Conservation (phyloP, 169 alveolate genomes). For the Nephromyces sp. region DNA sequence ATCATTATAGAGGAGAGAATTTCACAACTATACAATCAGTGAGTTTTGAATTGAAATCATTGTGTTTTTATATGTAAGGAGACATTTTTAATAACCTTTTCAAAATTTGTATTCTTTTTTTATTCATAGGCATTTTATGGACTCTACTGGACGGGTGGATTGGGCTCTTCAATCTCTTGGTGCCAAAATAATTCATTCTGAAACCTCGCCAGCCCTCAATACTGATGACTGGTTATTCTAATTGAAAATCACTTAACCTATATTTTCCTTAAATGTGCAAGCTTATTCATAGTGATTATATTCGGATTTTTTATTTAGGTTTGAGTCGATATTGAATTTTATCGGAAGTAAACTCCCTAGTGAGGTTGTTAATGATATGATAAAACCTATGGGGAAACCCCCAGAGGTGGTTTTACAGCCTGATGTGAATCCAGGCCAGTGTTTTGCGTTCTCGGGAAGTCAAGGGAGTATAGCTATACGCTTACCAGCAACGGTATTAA, state of each 20-base stretch:
- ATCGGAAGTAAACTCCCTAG: not conserved
- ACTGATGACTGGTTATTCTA: not conserved
- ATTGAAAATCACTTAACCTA: too few species aligned
- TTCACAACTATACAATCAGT: not conserved
- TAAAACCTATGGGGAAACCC: not conserved
- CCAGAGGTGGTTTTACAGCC: conserved; percentile 25
- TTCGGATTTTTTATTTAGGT: not conserved
- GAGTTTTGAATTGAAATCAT: not conserved
- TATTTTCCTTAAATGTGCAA: too few species aligned
- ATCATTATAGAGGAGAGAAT: not conserved
- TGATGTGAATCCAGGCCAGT: conserved; percentile 17
- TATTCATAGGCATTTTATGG: not conserved
- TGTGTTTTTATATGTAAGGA: not conserved
- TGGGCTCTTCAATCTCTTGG: not conserved
- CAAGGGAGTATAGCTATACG: conserved; percentile 4
- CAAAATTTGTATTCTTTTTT: not conserved
- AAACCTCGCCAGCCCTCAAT: not conserved
- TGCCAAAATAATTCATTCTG: not conserved
- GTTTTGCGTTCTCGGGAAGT: conserved; percentile 23
- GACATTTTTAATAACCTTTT: not conserved
- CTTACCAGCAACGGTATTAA: conserved; percentile 19
- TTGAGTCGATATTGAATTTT: not conserved
- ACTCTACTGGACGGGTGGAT: not conserved
- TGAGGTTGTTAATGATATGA: not conserved
- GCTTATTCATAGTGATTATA: too few species aligned